A percentile compares a stretch with the other conserved stretches of the same genome.
phyloP scores from a whole-genome alignment of 2,329 filamentous ascomycete genomes.

The Cucurbitaria berberidis region DNA sequence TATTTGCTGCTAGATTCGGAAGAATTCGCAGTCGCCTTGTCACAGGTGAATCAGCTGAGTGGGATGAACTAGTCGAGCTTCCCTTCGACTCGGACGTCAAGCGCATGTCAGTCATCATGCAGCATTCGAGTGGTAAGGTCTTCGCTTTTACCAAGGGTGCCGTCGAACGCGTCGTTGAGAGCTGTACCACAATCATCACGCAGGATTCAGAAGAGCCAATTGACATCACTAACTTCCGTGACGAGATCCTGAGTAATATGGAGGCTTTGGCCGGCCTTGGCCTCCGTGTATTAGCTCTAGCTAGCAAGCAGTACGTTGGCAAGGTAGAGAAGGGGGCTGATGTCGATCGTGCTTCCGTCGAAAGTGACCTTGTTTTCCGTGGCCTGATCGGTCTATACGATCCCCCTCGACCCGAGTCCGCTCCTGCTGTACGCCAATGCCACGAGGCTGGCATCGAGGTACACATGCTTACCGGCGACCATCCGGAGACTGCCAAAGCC shows the following conservation, averaged over 20 bases:
- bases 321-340: constrained; percentile 53
- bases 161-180: constrained; percentile 65
- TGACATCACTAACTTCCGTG: constrained; percentile 59
- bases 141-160: constrained; percentile 69
- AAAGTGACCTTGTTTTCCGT: constrained; percentile 71
- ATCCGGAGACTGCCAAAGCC: constrained; percentile 53
- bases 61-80: constrained; percentile 63
- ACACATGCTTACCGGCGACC: constrained; percentile 57
- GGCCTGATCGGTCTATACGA: constrained; percentile 86
- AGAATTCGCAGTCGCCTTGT: constrained; percentile 59
- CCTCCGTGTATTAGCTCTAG: constrained; percentile 71
- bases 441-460: constrained; percentile 49
- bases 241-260: constrained; percentile 69
- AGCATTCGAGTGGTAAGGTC: constrained; percentile 47
- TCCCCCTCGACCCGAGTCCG: constrained; percentile 80
- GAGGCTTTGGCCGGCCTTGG: constrained; percentile 69
- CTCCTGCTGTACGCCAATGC: constrained; percentile 52
- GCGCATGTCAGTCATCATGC: constrained; percentile 75
- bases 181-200: constrained; percentile 62
- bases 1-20: constrained; percentile 73
- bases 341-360: constrained; percentile 65
- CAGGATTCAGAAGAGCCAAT: constrained; percentile 58
- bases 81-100: constrained; percentile 77
- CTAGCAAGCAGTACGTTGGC: constrained; percentile 55
- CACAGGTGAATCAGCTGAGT: constrained; percentile 33